Evolutionary conservation across 2,329 filamentous ascomycete genomes (phyloP).

Genomic region (Claviceps fusiformis): DNA sequence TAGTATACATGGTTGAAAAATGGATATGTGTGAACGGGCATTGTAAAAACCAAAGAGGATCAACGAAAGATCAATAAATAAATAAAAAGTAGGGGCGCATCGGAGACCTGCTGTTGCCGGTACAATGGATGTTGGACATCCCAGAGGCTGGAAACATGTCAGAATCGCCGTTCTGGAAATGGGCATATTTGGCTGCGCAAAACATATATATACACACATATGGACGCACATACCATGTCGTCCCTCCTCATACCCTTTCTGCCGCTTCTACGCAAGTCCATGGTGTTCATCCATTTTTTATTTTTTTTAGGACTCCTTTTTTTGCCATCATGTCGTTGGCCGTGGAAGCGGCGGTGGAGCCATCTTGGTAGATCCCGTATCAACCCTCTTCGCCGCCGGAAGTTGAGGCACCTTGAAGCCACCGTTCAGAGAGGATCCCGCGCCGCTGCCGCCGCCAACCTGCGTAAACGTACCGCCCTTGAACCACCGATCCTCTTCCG

Average conservation of each 20-base stretch:
- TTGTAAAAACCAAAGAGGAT: too few species aligned
- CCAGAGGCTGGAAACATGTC: background rate
- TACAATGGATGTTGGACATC: background rate
- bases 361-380: conserved; percentile 23
- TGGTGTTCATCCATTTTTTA: too few species aligned
- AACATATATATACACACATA: too few species aligned
- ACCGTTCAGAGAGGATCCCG: conserved; percentile 28
- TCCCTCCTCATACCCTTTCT: background rate
- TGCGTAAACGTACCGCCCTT: conserved; percentile 96
- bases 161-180: background rate
- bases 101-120: background rate
- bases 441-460: conserved; percentile 34
- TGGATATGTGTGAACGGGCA: too few species aligned
- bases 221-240: background rate
- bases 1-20: too few species aligned
- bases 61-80: background rate
- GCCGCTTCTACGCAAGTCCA: too few species aligned
- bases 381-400: conserved; percentile 58
- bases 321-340: background rate
- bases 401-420: conserved; percentile 75
- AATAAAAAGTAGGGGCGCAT: background rate
- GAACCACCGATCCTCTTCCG: conserved; percentile 93
- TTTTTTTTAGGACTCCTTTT: too few species aligned
- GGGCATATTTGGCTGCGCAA: too few species aligned
- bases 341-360: conserved; percentile 18